Evolutionary conservation across 2,329 filamentous ascomycete species (phyloP), one percentile per base, ranked within the genome.

Genomic region (Fusarium pseudoanthophilum): DNA sequence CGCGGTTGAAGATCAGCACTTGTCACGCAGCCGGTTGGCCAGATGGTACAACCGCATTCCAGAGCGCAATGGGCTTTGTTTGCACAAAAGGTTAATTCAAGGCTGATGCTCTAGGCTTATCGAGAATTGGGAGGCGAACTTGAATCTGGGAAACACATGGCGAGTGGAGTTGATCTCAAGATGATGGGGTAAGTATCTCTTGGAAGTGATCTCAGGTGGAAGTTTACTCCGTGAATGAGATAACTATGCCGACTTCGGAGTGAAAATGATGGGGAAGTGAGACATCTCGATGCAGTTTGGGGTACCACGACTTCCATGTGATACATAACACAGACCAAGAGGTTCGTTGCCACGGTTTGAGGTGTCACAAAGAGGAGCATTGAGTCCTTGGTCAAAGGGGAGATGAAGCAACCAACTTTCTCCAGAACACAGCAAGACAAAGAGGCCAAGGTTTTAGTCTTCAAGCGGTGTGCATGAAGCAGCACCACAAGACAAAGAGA

Each of bases 131-230:
- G 36, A 56, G 53, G 30, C 42, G 62, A 59, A 74, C 51, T 61
- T 64, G 59, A 65, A 60, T 48, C 53, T 53, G 20, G 16, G 26
- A 58, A 65, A 55, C 71, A 74, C 71, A 74, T 74, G 71, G 71
- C 71, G 52, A 49, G 71, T 72, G 71, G 67, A 69, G 59, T 68
- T 60, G 45, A 66, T 60, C 34, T 58, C 15, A 18, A 60, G 56
- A 28, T 69, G 46, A 39, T 46, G 49, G 71, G 58, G 42, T 51
- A 60, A 36, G 45, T 55, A 46, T 36, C 24, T 49, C 24, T 9
- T 49, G 28, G 34, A 60, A 40, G 16, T 18, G 45, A 53, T 39
- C n/a, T 39, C n/a, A 42, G 55, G 13, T 56, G 52, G 24, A 46
- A 40, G 43, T 52, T 48, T 34, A 26, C 46, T 45, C n/a, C 43